A percentile compares a stretch with the other conserved stretches of the same genome.
phyloP scores from a whole-genome alignment of 140 eudicot genomes.

The Artemisia princeps region DNA sequence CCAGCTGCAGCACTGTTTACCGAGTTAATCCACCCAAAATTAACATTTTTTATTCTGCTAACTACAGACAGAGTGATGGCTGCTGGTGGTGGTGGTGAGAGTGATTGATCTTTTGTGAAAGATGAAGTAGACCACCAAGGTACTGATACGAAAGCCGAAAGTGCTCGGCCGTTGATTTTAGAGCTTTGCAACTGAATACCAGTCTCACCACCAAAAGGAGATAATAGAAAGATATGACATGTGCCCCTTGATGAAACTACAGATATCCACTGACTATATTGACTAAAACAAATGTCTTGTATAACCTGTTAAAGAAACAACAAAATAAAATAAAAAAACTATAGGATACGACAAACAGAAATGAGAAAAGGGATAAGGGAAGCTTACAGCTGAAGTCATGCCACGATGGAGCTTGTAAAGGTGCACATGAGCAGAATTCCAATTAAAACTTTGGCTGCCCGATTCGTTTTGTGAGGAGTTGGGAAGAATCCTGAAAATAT shows the following conservation, averaged over 20 bases:
- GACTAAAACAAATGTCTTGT: slow-evolving; percentile 87
- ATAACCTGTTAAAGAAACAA: slow-evolving; percentile 52
- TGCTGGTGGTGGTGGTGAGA: slow-evolving; percentile 55
- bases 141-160: slow-evolving; percentile 35
- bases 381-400: slow-evolving; percentile 71
- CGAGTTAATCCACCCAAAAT: slow-evolving; percentile 73
- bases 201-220: slow-evolving; percentile 80
- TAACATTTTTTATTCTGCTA: slow-evolving; percentile 66
- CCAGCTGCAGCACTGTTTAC: slow-evolving; percentile 85
- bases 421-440: slow-evolving; percentile 73
- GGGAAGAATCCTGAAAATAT: slow-evolving; percentile 75
- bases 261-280: slow-evolving; percentile 77
- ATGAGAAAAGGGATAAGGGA: not conserved
- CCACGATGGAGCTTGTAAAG: slow-evolving; percentile 94
- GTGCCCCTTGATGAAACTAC: slow-evolving; percentile 81
- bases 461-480: slow-evolving; percentile 48
- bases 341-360: not conserved
- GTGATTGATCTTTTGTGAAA: slow-evolving; percentile 42
- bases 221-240: slow-evolving; percentile 68
- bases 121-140: slow-evolving; percentile 93
- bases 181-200: slow-evolving; percentile 52
- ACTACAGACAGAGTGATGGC: slow-evolving; percentile 73
- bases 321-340: not conserved
- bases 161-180: slow-evolving; percentile 34
- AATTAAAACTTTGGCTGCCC: slow-evolving; percentile 42